Evolutionary conservation across 208 protist genomes (phyloP).

Genomic region (Novymonas esmeraldas): DNA sequence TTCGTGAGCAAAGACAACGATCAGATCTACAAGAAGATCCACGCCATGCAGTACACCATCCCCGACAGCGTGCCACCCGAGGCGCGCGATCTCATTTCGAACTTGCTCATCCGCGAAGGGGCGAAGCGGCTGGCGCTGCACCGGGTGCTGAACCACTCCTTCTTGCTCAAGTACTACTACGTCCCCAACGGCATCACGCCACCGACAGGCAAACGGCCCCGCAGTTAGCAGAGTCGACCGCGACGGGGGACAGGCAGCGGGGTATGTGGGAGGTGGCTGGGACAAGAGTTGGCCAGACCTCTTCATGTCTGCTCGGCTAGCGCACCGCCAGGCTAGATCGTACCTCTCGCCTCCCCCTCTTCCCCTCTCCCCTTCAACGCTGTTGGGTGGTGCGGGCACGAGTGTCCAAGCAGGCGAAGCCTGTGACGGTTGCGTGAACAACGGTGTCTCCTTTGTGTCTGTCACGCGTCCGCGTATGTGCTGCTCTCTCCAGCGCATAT

Average conservation of each 20-base stretch:
- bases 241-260: background rate
- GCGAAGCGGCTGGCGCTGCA: slow-evolving; percentile 78
- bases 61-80: slow-evolving; percentile 82
- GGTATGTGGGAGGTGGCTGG: no score
- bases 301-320: no score
- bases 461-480: background rate
- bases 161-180: slow-evolving; percentile 93
- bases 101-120: slow-evolving; percentile 74
- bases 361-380: no score
- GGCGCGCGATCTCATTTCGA: slow-evolving; percentile 90
- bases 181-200: slow-evolving; percentile 78
- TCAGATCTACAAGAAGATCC: slow-evolving; percentile 93
- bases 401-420: no score
- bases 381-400: no score
- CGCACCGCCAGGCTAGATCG: no score
- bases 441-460: no score
- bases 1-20: slow-evolving; percentile 91
- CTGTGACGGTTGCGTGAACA: no score
- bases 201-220: slow-evolving; percentile 73
- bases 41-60: slow-evolving; percentile 88
- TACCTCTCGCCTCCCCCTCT: no score
- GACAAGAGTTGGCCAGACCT: no score
- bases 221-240: slow-evolving; percentile 28
- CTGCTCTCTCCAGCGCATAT: background rate
- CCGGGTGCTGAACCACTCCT: slow-evolving; percentile 83